phyloP scores from a whole-genome alignment of 768 basidiomycete genomes.

The Naganishia onofrii region DNA sequence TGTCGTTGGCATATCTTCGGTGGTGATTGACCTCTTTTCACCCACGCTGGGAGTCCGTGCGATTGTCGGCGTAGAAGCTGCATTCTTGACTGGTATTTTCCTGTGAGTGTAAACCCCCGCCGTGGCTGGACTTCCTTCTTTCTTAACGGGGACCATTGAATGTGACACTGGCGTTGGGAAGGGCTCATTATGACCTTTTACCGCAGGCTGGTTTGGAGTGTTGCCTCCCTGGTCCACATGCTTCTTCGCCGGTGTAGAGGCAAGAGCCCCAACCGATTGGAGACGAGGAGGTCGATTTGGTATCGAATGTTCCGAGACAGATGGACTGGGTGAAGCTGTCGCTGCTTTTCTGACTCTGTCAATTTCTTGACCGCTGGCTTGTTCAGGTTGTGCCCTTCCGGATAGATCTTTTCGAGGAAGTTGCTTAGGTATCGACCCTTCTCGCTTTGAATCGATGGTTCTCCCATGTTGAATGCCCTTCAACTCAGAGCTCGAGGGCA shows the following conservation, averaged over 20 bases:
- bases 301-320: constrained; percentile 3
- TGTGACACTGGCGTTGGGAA: not conserved
- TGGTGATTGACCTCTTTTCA: not conserved
- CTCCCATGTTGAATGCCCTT: not conserved
- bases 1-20: not conserved
- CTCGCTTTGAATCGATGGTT: not conserved
- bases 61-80: not conserved
- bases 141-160: not conserved
- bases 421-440: not conserved
- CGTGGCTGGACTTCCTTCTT: not conserved
- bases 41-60: constrained; percentile 1
- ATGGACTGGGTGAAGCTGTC: constrained; percentile 15
- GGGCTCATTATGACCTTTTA: not conserved
- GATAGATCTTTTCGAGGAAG: not conserved
- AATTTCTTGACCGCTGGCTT: constrained; percentile 7
- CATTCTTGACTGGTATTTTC: constrained; percentile 19
- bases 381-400: not conserved
- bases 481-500: too few species aligned
- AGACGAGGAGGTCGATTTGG: not conserved
- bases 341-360: not conserved
- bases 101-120: constrained; percentile 10
- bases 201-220: not conserved
- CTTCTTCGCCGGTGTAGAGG: not conserved
- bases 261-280: not conserved
- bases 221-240: too few species aligned